These are phyloP conservation scores for Acidiella bohemica DNA, from an alignment of 495 filamentous ascomycete species.

Conservation along the genomic window DNA sequence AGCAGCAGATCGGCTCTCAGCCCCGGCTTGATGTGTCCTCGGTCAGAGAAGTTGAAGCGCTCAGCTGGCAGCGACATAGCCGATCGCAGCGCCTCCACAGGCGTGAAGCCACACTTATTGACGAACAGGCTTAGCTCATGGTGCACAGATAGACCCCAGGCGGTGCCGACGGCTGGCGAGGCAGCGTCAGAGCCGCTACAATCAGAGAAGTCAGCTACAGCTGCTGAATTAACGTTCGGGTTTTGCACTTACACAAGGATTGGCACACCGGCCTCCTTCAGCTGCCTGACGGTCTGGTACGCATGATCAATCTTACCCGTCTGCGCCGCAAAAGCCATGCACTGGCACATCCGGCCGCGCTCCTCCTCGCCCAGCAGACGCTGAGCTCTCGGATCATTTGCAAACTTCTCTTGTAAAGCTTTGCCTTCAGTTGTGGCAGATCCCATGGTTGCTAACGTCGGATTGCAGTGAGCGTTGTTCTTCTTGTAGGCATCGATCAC, in stretches of 20 bases:
- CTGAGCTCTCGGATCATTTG: slow-evolving; percentile 24
- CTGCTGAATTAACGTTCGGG: neutral
- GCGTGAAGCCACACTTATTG: slow-evolving; percentile 24
- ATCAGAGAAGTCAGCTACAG: neutral
- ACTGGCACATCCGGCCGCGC: slow-evolving; percentile 20
- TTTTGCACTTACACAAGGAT: slow-evolving; percentile 22
- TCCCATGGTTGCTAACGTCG: slow-evolving; percentile 24
- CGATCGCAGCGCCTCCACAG: slow-evolving; percentile 23
- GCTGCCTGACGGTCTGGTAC: slow-evolving; percentile 25
- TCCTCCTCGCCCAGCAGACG: slow-evolving; percentile 21
- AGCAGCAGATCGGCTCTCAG: slow-evolving; percentile 27
- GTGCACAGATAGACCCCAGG: slow-evolving; percentile 26
- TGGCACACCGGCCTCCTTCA: slow-evolving; percentile 25
- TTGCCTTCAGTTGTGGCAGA: slow-evolving; percentile 25
- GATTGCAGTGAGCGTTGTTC: slow-evolving; percentile 27
- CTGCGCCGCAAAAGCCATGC: slow-evolving; percentile 21
- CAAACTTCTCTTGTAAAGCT: slow-evolving; percentile 23
- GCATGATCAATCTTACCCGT: slow-evolving; percentile 20
- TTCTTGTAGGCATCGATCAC: slow-evolving; percentile 26
- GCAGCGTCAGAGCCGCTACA: slow-evolving; percentile 27
- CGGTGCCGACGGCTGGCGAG: slow-evolving; percentile 25
- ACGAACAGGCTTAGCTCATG: slow-evolving; percentile 28
- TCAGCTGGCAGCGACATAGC: slow-evolving; percentile 24
- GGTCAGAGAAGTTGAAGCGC: slow-evolving; percentile 26
- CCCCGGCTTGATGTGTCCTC: slow-evolving; percentile 22